Percentiles rank a stretch among this genome's conserved stretches.
Evolutionary conservation across 2,329 filamentous ascomycete species (phyloP).

Genomic region (Leptographium flavum): DNA sequence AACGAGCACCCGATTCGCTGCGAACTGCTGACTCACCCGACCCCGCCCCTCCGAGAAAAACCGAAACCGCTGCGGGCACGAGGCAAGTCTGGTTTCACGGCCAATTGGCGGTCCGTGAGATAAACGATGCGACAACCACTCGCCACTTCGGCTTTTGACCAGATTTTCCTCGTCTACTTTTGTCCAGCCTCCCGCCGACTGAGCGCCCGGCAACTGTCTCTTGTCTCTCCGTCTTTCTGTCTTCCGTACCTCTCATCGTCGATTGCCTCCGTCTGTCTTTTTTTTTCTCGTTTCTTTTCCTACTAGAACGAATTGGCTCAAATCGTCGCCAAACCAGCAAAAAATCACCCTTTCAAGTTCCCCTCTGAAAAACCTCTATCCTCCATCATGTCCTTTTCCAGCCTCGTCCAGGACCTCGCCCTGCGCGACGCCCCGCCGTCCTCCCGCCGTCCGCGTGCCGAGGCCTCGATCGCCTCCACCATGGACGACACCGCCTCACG

Average conservation of each 20-base stretch:
- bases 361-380: not conserved
- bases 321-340: too few relatives aligned
- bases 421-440: constrained; percentile 36
- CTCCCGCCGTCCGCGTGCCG: constrained; percentile 31
- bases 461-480: constrained; percentile 33
- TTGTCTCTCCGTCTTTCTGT: not conserved
- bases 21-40: not conserved
- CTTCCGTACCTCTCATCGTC: not conserved
- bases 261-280: too few relatives aligned
- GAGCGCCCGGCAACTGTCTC: not conserved
- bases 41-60: constrained; percentile 1
- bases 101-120: constrained; percentile 2
- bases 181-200: not conserved
- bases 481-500: constrained; percentile 45
- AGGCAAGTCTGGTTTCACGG: not conserved
- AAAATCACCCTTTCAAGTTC: too few relatives aligned
- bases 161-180: not conserved
- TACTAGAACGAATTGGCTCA: too few relatives aligned
- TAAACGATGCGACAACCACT: not conserved
- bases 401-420: constrained; percentile 49
- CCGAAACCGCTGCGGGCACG: not conserved
- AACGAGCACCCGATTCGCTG: not conserved
- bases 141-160: constrained; percentile 1
- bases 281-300: too few relatives aligned
- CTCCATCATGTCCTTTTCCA: constrained; percentile 50